Percentiles rank a stretch among this genome's conserved stretches.
These are phyloP conservation scores for Suhomyces wounanorum DNA, from an alignment of 1,139 yeast genomes.

Conservation along the genomic window DNA sequence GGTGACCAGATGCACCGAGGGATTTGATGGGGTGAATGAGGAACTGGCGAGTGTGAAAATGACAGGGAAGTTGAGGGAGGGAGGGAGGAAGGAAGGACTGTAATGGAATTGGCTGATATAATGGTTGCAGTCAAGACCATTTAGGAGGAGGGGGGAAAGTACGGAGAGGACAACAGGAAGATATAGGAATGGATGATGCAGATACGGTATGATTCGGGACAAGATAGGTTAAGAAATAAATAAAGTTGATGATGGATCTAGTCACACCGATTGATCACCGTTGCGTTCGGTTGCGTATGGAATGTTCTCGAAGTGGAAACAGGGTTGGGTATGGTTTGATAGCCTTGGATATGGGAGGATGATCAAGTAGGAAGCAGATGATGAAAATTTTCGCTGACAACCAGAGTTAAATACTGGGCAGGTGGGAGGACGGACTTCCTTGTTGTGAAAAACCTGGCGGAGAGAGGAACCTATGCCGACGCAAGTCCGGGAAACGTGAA, in stretches of 20 bases:
- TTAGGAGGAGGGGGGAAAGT: neutral
- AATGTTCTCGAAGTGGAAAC: neutral
- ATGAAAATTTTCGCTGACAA: conserved; percentile 1
- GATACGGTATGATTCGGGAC: conserved; percentile 2
- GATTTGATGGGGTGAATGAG: neutral
- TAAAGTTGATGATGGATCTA: conserved; percentile 1
- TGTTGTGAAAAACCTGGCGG: conserved; percentile 9
- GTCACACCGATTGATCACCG: conserved; percentile 1
- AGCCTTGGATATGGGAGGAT: neutral
- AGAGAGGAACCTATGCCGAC: neutral
- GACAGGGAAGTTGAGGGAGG: neutral
- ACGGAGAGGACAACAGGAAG: neutral
- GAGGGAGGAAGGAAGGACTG: too few relatives aligned
- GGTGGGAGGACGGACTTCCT: conserved; percentile 10
- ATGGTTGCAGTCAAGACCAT: conserved; percentile 4
- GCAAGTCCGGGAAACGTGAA: conserved; percentile 1
- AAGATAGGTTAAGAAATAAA: neutral
- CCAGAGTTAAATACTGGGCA: conserved; percentile 5
- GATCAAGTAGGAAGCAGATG: neutral
- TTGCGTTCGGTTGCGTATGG: conserved; percentile 3
- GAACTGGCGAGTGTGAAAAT: neutral
- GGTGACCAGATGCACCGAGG: neutral
- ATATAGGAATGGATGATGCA: conserved; percentile 1
- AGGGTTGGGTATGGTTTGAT: neutral
- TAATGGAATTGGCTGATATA: neutral